phyloP scores from a whole-genome alignment of 2,329 filamentous ascomycete species.

The Colletotrichum sp. region DNA sequence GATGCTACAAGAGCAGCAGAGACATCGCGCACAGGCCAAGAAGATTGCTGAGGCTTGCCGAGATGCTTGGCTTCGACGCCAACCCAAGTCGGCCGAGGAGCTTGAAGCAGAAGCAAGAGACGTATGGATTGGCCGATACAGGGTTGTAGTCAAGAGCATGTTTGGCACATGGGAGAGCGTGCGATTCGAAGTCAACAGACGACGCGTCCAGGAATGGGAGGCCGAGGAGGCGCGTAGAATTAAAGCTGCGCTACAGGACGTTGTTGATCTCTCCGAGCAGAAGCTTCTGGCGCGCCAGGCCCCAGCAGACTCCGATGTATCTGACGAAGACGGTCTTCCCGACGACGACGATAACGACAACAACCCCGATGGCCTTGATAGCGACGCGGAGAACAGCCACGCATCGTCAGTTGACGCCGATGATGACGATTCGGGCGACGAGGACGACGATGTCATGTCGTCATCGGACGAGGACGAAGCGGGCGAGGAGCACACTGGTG shows the following conservation, averaged over 20 bases:
- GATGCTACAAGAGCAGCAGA: conserved; percentile 77
- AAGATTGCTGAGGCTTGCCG: conserved; percentile 78
- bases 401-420: conserved; percentile 42
- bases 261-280: conserved; percentile 73
- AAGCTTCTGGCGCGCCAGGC: conserved; percentile 68
- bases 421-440: conserved; percentile 43
- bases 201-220: conserved; percentile 66
- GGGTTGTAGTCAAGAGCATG: conserved; percentile 67
- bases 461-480: conserved; percentile 68
- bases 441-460: conserved; percentile 57
- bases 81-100: conserved; percentile 80
- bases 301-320: conserved; percentile 57
- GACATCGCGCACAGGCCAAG: conserved; percentile 80
- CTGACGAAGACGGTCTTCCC: conserved; percentile 46
- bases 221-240: conserved; percentile 67
- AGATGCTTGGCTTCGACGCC: conserved; percentile 75
- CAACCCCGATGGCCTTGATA: conserved; percentile 39
- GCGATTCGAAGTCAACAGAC: conserved; percentile 63
- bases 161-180: conserved; percentile 70
- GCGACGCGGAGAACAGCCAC: conserved; percentile 41
- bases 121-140: conserved; percentile 72
- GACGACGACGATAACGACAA: conserved; percentile 47
- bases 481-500: conserved; percentile 42
- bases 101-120: conserved; percentile 79
- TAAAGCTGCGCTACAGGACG: conserved; percentile 74